These are phyloP conservation scores for Clonostachys rhizophaga DNA, from an alignment of 2,329 filamentous ascomycete genomes.

Conservation along the genomic window DNA sequence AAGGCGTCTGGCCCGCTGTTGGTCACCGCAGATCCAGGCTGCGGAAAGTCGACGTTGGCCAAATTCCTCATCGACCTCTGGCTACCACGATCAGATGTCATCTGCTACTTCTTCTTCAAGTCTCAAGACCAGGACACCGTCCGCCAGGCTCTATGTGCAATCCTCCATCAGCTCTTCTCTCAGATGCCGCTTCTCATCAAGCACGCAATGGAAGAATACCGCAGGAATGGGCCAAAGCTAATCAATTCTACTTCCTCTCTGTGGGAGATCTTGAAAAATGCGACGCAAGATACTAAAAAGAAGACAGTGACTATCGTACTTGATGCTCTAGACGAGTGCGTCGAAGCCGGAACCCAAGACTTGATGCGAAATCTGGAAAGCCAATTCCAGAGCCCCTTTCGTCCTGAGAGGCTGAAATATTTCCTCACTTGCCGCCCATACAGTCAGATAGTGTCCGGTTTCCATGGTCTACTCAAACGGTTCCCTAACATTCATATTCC, in stretches of 20 bases:
- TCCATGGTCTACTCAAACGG: conserved; percentile 7
- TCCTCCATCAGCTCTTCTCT: conserved; percentile 31
- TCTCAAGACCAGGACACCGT: conserved; percentile 26
- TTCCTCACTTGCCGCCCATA: conserved; percentile 28
- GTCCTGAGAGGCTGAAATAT: conserved; percentile 15
- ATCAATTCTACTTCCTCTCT: conserved; percentile 12
- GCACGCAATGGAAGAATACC: conserved; percentile 18
- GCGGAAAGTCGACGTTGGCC: conserved; percentile 29
- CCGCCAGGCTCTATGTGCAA: conserved; percentile 26
- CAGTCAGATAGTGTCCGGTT: conserved; percentile 14
- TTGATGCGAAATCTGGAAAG: conserved; percentile 7
- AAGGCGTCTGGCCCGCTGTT: conserved; percentile 18
- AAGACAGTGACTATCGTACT: conserved; percentile 24
- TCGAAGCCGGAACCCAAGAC: conserved; percentile 10
- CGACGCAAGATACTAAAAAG: conserved; percentile 12
- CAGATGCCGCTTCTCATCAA: conserved; percentile 18
- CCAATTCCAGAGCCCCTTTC: neutral
- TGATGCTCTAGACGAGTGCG: conserved; percentile 32
- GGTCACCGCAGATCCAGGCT: conserved; percentile 31
- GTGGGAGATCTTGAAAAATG: conserved; percentile 23
- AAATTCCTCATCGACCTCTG: conserved; percentile 20
- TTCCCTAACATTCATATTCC: conserved; percentile 23
- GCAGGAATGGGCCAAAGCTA: conserved; percentile 15
- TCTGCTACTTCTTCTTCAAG: conserved; percentile 40
- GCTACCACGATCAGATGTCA: conserved; percentile 9